These are phyloP conservation scores for Boletus albobrunnescens DNA, from an alignment of 1,284 basidiomycete species.

Conservation along the genomic window DNA sequence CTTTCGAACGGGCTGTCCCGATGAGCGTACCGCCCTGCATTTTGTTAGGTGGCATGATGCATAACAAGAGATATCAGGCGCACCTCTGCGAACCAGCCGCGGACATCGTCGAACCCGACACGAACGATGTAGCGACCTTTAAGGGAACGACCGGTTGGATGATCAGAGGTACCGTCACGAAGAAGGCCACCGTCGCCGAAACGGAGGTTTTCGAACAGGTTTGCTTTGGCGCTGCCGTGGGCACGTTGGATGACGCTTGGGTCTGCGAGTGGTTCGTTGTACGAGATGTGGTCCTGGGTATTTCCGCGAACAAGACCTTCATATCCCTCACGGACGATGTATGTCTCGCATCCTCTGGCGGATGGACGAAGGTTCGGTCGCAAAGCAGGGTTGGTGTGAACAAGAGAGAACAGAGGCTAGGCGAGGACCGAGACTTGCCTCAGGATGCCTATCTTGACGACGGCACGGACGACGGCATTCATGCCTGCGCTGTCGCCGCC, in stretches of 20 bases:
- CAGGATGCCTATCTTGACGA: conserved; percentile 86
- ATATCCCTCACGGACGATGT: conserved; percentile 95
- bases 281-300: conserved; percentile 33
- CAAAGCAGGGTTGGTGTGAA: background rate
- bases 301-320: conserved; percentile 88
- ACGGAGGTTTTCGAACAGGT: conserved; percentile 65
- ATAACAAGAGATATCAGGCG: conserved; percentile 19
- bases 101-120: conserved; percentile 98
- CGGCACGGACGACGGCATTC: conserved; percentile 91
- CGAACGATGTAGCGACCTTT: conserved; percentile 90
- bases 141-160: background rate
- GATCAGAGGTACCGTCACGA: conserved; percentile 62
- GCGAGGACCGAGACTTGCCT: conserved; percentile 49
- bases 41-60: background rate
- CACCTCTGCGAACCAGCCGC: conserved; percentile 90
- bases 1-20: conserved; percentile 87
- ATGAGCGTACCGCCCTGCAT: conserved; percentile 90
- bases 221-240: conserved; percentile 24
- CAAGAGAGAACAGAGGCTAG: background rate
- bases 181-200: conserved; percentile 91
- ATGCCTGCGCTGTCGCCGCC: conserved; percentile 97
- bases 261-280: conserved; percentile 23
- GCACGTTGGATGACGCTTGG: conserved; percentile 16
- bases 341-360: conserved; percentile 84
- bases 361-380: background rate